Evolutionary conservation across 2,329 filamentous ascomycete genomes (phyloP), one percentile per base, ranked within the genome.

Genomic region (Trichoderma koningiopsis): DNA sequence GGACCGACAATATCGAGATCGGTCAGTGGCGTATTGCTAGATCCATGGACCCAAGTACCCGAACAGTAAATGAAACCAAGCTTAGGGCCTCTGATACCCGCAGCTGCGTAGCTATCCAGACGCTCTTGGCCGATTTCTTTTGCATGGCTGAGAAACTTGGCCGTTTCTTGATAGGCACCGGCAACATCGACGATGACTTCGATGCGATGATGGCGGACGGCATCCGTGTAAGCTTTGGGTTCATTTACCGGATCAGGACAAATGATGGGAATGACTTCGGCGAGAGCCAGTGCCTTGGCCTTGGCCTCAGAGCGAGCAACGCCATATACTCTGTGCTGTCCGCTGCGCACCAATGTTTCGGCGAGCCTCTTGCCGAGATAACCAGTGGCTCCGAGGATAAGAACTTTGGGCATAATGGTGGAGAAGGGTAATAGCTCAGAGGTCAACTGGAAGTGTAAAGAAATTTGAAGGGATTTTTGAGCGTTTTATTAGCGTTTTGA

Each of bases 51-150:
- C 70, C 70, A 71, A 2, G 64, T 71, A 13, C 70, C 70, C 0
- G 70, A 71, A 8, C 68, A 68, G 33, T 70, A 68, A n/a, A 71
- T 67, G 40, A 64, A 71, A 5, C 70, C 70, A n/a, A 71, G 63
- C 56, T 71, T 71, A 3, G 70, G 64, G 5, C 64, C 59, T 27
- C 7, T 56, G 31, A 68, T 40, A 27, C 70, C 70, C 3, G 70
- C 59, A 19, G 64, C 43, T 4, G 47, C 58, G 35, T 68, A 68
- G 43, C 40, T 64, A 13, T 55, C 47, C 47, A 68, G 22, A 4
- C 70, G 70, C 47, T 70, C 68, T 56, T 58, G 40, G 16, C 63
- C 29, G 19, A 71, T 68, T 11, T 62, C 27, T 31, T 68, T 70
- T 22, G 67, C 49, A 11, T 70, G 35, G n/a, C 24, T 61, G 22